These are phyloP conservation scores for Artemisia annua DNA, from an alignment of 129 eudicot genomes.

Conservation along the genomic window DNA sequence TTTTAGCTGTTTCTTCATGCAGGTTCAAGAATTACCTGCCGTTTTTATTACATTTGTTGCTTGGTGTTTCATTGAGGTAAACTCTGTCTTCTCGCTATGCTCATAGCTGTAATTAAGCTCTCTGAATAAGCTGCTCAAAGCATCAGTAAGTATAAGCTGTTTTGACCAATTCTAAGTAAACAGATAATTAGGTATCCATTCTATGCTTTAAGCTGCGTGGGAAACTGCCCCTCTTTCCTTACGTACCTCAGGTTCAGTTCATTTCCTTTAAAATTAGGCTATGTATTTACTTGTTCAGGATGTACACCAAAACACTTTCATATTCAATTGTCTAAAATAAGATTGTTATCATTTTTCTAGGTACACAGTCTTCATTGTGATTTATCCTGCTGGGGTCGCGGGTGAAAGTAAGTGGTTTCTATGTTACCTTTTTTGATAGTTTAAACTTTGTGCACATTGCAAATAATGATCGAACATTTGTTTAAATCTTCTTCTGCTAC, in stretches of 20 bases:
- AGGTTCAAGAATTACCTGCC: slow-evolving; percentile 75
- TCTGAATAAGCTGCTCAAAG: neutral
- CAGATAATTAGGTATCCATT: slow-evolving; percentile 84
- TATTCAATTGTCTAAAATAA: neutral
- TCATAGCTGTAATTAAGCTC: neutral
- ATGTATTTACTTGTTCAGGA: slow-evolving; percentile 6
- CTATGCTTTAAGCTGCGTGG: slow-evolving; percentile 71
- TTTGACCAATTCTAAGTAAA: slow-evolving; percentile 22
- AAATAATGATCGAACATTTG: slow-evolving; percentile 8
- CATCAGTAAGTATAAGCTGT: neutral
- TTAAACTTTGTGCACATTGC: slow-evolving; percentile 2
- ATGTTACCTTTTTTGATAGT: neutral
- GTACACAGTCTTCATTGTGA: slow-evolving; percentile 84
- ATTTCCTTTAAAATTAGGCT: slow-evolving; percentile 18
- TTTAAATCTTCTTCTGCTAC: neutral
- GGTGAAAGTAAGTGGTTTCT: slow-evolving; percentile 80
- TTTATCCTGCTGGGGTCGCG: slow-evolving; percentile 78
- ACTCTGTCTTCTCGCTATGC: slow-evolving; percentile 3
- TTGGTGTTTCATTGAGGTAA: slow-evolving; percentile 86
- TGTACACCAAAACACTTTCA: neutral
- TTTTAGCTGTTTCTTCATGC: slow-evolving; percentile 24
- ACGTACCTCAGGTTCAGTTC: slow-evolving; percentile 73
- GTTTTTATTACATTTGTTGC: slow-evolving; percentile 68
- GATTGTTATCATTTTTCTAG: slow-evolving; percentile 36
- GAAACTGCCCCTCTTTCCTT: slow-evolving; percentile 60